These are phyloP conservation scores for Lyophyllum semitale DNA, from an alignment of 768 basidiomycete species.

Conservation along the genomic window DNA sequence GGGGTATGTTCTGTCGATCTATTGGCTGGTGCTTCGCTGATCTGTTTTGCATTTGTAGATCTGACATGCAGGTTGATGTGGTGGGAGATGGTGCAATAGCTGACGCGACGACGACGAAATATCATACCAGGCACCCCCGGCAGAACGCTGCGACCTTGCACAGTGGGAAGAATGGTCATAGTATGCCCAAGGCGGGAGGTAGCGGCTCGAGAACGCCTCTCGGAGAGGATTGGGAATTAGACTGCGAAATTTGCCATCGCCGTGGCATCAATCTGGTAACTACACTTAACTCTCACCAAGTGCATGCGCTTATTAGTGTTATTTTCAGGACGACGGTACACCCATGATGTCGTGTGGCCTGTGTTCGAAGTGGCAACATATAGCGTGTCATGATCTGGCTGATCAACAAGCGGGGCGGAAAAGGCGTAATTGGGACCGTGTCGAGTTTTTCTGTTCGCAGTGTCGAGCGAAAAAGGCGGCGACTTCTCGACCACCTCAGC, in stretches of 20 bases:
- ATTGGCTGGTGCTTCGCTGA: neutral
- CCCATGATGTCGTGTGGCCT: slow-evolving; percentile 81
- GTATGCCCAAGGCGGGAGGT: neutral
- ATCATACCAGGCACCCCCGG: slow-evolving; percentile 1
- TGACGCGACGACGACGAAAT: neutral
- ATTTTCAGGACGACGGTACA: slow-evolving; percentile 69
- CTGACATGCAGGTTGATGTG: slow-evolving; percentile 8
- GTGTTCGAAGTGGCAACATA: slow-evolving; percentile 91
- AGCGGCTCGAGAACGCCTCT: slow-evolving; percentile 52
- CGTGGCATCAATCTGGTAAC: slow-evolving; percentile 74
- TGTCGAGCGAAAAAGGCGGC: slow-evolving; percentile 41
- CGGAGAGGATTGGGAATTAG: slow-evolving; percentile 79
- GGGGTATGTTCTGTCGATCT: slow-evolving; percentile 7
- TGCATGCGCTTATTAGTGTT: slow-evolving; percentile 1
- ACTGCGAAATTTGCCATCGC: slow-evolving; percentile 83
- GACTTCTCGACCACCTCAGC: slow-evolving; percentile 2
- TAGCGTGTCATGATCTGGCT: slow-evolving; percentile 75
- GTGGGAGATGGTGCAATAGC: neutral
- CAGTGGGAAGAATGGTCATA: slow-evolving; percentile 6
- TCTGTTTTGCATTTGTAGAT: neutral
- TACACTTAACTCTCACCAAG: neutral
- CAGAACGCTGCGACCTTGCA: slow-evolving; percentile 8
- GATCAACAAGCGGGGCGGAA: slow-evolving; percentile 66
- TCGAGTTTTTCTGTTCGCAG: slow-evolving; percentile 74
- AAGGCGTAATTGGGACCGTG: slow-evolving; percentile 81